These are phyloP conservation scores for Acacia acuminata DNA, from an alignment of 306 rosid species.

Conservation along the genomic window DNA sequence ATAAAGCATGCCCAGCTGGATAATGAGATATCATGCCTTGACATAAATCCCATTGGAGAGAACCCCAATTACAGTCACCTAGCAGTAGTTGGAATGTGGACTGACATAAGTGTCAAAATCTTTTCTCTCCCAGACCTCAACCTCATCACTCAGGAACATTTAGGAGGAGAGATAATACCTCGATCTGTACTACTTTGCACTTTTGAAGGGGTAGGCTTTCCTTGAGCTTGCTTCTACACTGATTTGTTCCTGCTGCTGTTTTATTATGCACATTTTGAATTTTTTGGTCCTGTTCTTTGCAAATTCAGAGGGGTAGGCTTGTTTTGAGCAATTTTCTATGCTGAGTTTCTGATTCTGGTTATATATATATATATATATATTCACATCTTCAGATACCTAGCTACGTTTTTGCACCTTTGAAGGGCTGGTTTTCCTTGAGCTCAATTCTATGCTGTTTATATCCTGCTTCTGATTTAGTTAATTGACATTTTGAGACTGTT, in stretches of 20 bases:
- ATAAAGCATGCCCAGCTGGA: conserved; percentile 73
- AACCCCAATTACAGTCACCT: conserved; percentile 75
- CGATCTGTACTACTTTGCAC: conserved; percentile 98
- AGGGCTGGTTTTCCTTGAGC: not conserved
- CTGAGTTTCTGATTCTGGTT: not conserved
- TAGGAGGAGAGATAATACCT: conserved; percentile 98
- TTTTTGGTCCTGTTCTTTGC: not conserved
- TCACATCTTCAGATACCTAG: not conserved
- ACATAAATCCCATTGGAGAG: conserved; percentile 94
- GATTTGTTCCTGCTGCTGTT: not conserved
- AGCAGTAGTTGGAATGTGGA: conserved; percentile 99
- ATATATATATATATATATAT: not conserved
- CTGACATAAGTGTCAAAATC: conserved; percentile 86
- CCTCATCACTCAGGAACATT: conserved; percentile 83
- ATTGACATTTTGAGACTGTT: not conserved
- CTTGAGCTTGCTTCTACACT: conserved; percentile 19
- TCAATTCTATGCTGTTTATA: not conserved
- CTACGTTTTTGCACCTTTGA: not conserved
- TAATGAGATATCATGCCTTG: conserved; percentile 92
- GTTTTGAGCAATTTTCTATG: not conserved
- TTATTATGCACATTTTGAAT: not conserved
- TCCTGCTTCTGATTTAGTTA: not conserved
- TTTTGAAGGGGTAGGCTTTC: conserved; percentile 88
- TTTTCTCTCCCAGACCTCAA: conserved; percentile 90
- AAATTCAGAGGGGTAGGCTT: not conserved